Base-by-base conservation (phyloP, 2,329 filamentous ascomycete genomes). In the Periconia sp. region DNA sequence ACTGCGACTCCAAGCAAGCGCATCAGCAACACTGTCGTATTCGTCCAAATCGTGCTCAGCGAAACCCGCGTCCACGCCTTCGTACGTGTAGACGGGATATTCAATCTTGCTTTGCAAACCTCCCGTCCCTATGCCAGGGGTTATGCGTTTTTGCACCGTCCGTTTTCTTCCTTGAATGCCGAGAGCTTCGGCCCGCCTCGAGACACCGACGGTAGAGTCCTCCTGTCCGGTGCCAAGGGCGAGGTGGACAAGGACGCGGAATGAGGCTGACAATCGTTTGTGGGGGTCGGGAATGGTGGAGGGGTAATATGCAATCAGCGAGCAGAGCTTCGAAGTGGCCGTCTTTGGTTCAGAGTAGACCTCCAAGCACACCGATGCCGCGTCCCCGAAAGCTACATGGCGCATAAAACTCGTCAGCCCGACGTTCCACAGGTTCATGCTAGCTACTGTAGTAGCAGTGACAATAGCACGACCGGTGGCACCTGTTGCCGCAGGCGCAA, bases 41-140 rank as follows among this genome's bases (percentile, higher is more conserved):
- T 88, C 83, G 2, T 89, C 85, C 31, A 89, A 69, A 52, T 90
- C 84, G 18, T 81, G 79, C 71, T 92, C 88, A 0, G 89, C 89
- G 57, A 92, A 92, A 0, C 89, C 89, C 0, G 84, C 74, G 47
- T 84, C 75, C 0, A 74, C 82, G 55, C 79, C 76, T 11, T 80
- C 77, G 59, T 88, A 88, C 0, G 79, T 79, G 63, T 81, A 85
- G 3, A 79, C 73, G 41, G 74, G 74, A 53, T 78, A 76, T 45
- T 72, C 68, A n/a, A 78, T 70, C 51, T 75, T 74, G 41, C 66
- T 60, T 31, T 71, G 69, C 35, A 76, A 65, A 3, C 81, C 66
- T 33, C 78, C 82, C 10, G 77, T 76, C 10, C 82, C 82, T 2
- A 80, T 76, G 0, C 82, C 82, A 0, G 77, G 72, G 3, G 79